phyloP scores from a whole-genome alignment of 2,329 filamentous ascomycete species.

The Calonectria honghensis region DNA sequence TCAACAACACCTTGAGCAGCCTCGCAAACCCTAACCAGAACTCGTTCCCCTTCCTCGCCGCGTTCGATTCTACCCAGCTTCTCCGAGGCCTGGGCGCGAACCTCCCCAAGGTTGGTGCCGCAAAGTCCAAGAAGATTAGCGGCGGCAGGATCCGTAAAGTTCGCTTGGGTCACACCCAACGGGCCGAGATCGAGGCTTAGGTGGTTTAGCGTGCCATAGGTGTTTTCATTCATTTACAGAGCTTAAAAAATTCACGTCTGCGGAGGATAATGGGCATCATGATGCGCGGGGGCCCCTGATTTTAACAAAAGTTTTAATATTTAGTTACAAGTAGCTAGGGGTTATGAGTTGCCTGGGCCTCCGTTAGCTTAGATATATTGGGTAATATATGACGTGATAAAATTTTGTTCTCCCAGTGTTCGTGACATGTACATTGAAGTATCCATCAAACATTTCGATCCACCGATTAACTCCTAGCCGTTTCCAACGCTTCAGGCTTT shows the following conservation, averaged over 20 bases:
- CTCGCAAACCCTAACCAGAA: neutral
- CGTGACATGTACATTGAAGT: neutral
- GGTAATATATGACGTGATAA: conserved; percentile 17
- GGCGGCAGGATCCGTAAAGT: conserved; percentile 10
- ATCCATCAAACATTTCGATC: neutral
- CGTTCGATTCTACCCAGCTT: neutral
- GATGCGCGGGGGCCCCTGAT: conserved; percentile 9
- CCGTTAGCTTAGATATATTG: conserved; percentile 16
- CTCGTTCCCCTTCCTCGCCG: conserved; percentile 17
- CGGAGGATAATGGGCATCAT: conserved; percentile 10
- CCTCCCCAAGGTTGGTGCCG: neutral
- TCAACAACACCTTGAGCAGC: conserved; percentile 11
- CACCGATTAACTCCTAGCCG: neutral
- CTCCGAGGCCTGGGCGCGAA: conserved; percentile 4
- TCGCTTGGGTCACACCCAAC: neutral
- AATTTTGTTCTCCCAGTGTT: neutral
- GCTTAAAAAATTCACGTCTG: conserved; percentile 13
- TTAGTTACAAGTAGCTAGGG: conserved; percentile 2
- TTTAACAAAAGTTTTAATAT: conserved; percentile 14
- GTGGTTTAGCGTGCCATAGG: neutral
- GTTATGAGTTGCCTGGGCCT: conserved; percentile 6
- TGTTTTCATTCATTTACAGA: conserved; percentile 7
- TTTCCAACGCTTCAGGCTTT: neutral
- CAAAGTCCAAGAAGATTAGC: conserved; percentile 3
- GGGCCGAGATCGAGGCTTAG: neutral